Conservation (phyloP, 2,329 filamentous ascomycete genomes). For the Aspergillus texensis region DNA sequence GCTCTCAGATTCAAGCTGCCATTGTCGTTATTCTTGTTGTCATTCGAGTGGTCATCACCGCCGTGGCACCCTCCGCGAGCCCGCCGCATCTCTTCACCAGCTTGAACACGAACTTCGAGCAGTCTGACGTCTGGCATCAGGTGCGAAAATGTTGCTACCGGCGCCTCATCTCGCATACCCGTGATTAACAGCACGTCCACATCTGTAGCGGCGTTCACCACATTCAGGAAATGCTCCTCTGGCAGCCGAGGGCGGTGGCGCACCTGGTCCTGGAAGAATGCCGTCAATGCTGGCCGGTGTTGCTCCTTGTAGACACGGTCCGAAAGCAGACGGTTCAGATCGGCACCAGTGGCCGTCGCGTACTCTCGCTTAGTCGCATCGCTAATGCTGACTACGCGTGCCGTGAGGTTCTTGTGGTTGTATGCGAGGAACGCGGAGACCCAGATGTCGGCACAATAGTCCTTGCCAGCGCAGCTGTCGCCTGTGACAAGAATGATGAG, state of each 20-base stretch:
- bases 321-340: constrained; percentile 51
- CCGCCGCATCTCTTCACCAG: constrained; percentile 40
- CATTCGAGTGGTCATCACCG: background rate
- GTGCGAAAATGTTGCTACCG: constrained; percentile 57
- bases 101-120: constrained; percentile 56
- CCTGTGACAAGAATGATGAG: constrained; percentile 60
- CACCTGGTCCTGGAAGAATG: constrained; percentile 55
- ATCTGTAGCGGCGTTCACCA: no score
- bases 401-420: constrained; percentile 33
- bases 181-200: no score
- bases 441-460: constrained; percentile 44
- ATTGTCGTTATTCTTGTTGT: constrained; percentile 4
- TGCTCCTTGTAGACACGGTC: constrained; percentile 66
- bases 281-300: constrained; percentile 56
- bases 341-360: constrained; percentile 51
- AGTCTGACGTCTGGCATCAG: constrained; percentile 56
- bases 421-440: constrained; percentile 40
- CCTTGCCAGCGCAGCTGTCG: constrained; percentile 51
- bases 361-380: constrained; percentile 62
- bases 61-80: constrained; percentile 9
- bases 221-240: constrained; percentile 37
- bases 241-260: constrained; percentile 48
- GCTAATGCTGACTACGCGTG: constrained; percentile 58
- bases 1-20: constrained; percentile 21
- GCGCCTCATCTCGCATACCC: constrained; percentile 63